phyloP scores from a whole-genome alignment of 2,329 filamentous ascomycete genomes.

The Fusarium camptoceras region DNA sequence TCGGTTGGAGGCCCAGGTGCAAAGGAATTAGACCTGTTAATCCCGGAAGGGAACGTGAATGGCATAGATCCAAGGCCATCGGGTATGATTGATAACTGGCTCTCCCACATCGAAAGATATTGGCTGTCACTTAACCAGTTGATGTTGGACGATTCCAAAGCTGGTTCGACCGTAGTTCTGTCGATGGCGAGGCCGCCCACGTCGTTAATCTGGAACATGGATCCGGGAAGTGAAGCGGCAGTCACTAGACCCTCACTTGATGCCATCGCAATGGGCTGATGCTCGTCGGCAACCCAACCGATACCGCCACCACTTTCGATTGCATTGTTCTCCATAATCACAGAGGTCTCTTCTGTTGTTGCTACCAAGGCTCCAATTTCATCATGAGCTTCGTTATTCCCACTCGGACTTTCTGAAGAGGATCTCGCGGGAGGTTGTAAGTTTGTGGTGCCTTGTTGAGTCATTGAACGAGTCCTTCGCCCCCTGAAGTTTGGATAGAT shows the following conservation, averaged over 20 bases:
- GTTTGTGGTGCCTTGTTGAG: background rate
- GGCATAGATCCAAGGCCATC: conserved; percentile 12
- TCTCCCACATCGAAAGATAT: conserved; percentile 13
- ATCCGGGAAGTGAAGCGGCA: background rate
- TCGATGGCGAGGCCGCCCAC: background rate
- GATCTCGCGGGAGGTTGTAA: background rate
- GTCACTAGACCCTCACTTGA: background rate
- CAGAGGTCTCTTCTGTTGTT: background rate
- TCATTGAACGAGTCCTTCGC: conserved; percentile 3
- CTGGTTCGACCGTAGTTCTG: background rate
- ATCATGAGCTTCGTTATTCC: background rate
- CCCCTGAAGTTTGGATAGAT: conserved; percentile 9
- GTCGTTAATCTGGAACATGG: conserved; percentile 11
- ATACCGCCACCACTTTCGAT: background rate
- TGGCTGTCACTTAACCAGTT: conserved; percentile 24
- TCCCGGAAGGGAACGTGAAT: conserved; percentile 8
- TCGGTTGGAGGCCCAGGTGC: conserved; percentile 6
- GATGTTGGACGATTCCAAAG: background rate
- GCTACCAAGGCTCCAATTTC: background rate
- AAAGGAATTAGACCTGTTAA: background rate
- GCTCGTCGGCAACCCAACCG: background rate
- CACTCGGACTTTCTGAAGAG: background rate
- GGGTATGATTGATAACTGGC: background rate
- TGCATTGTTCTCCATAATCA: background rate
- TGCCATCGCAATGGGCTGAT: background rate